A percentile compares a stretch with the other conserved stretches of the same genome.
phyloP scores from a whole-genome alignment of 2,329 filamentous ascomycete genomes.

The Trichoderma aggressivum region DNA sequence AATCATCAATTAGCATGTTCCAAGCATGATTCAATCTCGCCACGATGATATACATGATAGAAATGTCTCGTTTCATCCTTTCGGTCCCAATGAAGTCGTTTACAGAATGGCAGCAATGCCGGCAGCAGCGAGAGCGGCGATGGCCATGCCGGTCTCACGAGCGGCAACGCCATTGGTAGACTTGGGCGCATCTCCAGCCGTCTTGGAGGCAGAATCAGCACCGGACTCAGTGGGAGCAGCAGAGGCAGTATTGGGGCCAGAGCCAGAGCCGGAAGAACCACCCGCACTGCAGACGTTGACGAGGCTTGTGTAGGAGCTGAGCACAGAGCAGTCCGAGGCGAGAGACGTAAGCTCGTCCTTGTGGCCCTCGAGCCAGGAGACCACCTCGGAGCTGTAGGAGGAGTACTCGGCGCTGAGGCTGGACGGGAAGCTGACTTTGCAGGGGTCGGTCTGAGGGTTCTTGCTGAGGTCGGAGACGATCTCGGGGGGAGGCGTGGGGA shows the following conservation, averaged over 20 bases:
- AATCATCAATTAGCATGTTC: background rate
- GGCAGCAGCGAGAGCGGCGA: constrained; percentile 32
- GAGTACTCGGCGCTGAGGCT: constrained; percentile 32
- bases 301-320: constrained; percentile 22
- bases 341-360: constrained; percentile 27
- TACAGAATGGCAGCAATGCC: constrained; percentile 32
- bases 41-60: background rate
- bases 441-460: constrained; percentile 31
- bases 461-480: constrained; percentile 27
- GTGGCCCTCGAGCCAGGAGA: constrained; percentile 32
- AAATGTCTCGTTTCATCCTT: background rate
- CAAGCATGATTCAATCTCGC: background rate
- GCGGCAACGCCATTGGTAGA: constrained; percentile 18
- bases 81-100: background rate
- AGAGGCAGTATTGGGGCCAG: constrained; percentile 4
- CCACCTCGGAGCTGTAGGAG: constrained; percentile 31
- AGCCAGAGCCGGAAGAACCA: constrained; percentile 6
- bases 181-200: background rate
- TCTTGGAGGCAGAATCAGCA: background rate
- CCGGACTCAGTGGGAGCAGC: background rate
- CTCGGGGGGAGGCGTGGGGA: constrained; percentile 32
- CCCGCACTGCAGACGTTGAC: constrained; percentile 26
- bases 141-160: constrained; percentile 28
- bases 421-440: constrained; percentile 31
- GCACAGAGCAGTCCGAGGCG: constrained; percentile 28